phyloP scores from a whole-genome alignment of 305 asterid genomes.

The Euphrasia arctica region DNA sequence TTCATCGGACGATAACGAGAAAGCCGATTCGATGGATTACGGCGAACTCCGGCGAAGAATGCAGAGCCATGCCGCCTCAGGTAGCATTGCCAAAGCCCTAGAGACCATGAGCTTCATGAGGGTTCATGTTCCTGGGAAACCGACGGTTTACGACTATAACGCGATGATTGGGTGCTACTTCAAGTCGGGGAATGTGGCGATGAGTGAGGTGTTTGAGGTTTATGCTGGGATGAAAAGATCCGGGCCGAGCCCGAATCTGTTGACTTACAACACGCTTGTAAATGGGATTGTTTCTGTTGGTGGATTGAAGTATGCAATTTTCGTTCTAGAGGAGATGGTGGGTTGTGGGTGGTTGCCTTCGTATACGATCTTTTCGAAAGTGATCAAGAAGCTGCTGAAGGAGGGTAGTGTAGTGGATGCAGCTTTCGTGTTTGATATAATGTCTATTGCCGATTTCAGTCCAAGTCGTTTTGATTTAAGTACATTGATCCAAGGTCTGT shows the following conservation, averaged over 20 bases:
- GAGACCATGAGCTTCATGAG: conserved; percentile 42
- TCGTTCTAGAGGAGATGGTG: conserved; percentile 46
- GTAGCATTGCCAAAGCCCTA: conserved; percentile 41
- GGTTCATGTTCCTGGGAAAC: conserved; percentile 39
- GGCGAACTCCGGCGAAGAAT: conserved; percentile 38
- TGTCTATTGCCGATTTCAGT: conserved; percentile 35
- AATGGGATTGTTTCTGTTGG: conserved; percentile 46
- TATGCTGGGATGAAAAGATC: conserved; percentile 44
- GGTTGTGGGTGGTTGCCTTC: conserved; percentile 45
- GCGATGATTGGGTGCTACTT: conserved; percentile 44
- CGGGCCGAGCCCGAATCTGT: conserved; percentile 57
- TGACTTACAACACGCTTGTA: conserved; percentile 42
- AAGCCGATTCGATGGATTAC: conserved; percentile 21
- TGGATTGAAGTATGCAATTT: conserved; percentile 40
- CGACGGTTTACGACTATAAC: conserved; percentile 49
- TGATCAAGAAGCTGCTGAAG: conserved; percentile 41
- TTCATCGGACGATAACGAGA: conserved; percentile 32
- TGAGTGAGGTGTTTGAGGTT: conserved; percentile 39
- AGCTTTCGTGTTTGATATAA: conserved; percentile 30
- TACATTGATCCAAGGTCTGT: conserved; percentile 42
- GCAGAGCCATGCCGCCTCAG: conserved; percentile 47
- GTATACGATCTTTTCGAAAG: conserved; percentile 35
- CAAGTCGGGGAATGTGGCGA: conserved; percentile 40
- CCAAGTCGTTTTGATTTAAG: conserved; percentile 34
- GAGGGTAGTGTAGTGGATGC: conserved; percentile 40